Percentiles rank a stretch among this genome's conserved stretches.
phyloP scores from a whole-genome alignment of 257 asterid genomes.

The Fraxinus anomala region DNA sequence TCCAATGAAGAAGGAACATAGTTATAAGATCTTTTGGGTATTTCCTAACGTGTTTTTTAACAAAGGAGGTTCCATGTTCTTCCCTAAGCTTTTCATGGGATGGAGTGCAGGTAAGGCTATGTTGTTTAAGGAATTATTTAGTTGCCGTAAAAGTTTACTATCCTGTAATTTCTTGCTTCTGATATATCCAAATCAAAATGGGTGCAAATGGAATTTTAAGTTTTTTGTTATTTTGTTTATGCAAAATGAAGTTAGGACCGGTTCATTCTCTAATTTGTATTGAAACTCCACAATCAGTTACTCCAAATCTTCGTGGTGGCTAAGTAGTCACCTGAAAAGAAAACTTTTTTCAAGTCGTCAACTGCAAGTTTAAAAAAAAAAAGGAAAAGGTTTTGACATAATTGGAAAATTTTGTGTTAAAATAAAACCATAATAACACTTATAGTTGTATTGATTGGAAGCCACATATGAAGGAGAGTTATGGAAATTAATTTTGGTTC shows the following conservation, averaged over 20 bases:
- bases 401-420: background rate
- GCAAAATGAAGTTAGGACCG: background rate
- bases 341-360: background rate
- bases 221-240: background rate
- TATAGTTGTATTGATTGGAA: background rate
- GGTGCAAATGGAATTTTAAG: background rate
- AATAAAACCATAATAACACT: background rate
- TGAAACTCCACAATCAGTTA: background rate
- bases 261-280: background rate
- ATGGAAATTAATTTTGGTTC: background rate
- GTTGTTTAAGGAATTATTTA: background rate
- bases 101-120: background rate
- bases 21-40: background rate
- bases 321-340: background rate
- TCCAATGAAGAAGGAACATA: background rate
- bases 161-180: background rate
- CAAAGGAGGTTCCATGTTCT: too few relatives aligned
- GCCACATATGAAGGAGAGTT: background rate
- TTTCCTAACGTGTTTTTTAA: background rate
- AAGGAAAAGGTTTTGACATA: too few relatives aligned
- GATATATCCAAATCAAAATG: background rate
- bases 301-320: background rate
- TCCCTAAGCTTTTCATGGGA: background rate
- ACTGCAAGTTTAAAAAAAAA: background rate
- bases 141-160: background rate